These are phyloP conservation scores for Diutina mesorugosa DNA, from an alignment of 1,139 yeast species.

Conservation along the genomic window DNA sequence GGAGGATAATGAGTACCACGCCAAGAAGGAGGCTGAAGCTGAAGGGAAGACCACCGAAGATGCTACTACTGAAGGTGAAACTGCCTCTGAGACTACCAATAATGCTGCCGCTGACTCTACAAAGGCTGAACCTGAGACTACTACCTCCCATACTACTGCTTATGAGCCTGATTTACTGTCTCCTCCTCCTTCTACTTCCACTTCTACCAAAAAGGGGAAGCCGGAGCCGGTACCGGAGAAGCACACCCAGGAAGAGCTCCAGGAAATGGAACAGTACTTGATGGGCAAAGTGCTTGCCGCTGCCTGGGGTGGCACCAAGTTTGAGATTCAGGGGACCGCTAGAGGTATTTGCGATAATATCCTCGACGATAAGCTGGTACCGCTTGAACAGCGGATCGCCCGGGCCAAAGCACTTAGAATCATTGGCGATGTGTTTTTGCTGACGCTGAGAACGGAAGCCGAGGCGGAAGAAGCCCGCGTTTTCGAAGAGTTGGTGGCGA, in stretches of 20 bases:
- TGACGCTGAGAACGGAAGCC: conserved; percentile 58
- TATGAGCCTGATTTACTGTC: too few species aligned
- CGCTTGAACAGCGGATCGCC: conserved; percentile 43
- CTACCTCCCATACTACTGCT: background rate
- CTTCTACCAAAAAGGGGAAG: background rate
- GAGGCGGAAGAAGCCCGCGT: conserved; percentile 88
- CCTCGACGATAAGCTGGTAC: conserved; percentile 49
- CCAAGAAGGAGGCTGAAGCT: conserved; percentile 25
- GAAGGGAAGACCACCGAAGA: conserved; percentile 15
- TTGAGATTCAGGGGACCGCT: conserved; percentile 80
- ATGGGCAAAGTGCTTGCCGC: conserved; percentile 90
- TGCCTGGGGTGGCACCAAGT: conserved; percentile 91
- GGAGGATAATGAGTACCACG: conserved; percentile 41
- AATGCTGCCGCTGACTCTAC: too few species aligned
- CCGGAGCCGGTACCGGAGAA: conserved; percentile 11
- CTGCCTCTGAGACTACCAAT: background rate
- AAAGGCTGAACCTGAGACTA: background rate
- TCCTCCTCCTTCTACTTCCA: background rate
- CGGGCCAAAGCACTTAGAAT: conserved; percentile 71
- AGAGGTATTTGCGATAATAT: conserved; percentile 78
- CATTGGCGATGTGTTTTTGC: conserved; percentile 62
- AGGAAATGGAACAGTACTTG: conserved; percentile 73
- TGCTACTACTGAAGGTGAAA: background rate
- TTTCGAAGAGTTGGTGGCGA: conserved; percentile 86
- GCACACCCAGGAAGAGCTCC: conserved; percentile 72